A percentile compares a stretch with the other conserved stretches of the same genome.
phyloP scores from a whole-genome alignment of 441 rosid species.

The Syzygium syzygioides region DNA sequence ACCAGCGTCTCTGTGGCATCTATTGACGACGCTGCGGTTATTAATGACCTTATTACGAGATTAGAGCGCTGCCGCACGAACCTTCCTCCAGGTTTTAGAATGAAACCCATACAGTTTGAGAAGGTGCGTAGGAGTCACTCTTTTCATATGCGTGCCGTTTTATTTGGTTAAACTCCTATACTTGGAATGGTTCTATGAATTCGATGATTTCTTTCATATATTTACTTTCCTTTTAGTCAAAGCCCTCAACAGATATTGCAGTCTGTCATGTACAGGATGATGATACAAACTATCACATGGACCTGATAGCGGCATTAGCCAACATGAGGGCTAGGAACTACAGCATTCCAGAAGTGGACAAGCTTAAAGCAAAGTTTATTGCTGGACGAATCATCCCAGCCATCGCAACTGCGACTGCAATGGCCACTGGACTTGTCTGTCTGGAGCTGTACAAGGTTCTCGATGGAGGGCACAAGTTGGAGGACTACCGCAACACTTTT shows the following conservation, averaged over 20 bases:
- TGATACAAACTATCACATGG: slow-evolving; percentile 94
- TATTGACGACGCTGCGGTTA: slow-evolving; percentile 64
- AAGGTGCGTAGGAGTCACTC: slow-evolving; percentile 41
- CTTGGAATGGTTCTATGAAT: not conserved
- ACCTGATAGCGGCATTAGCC: slow-evolving; percentile 81
- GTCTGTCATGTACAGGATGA: slow-evolving; percentile 60
- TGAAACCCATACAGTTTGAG: slow-evolving; percentile 90
- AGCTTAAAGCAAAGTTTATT: slow-evolving; percentile 91
- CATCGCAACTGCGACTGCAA: slow-evolving; percentile 88
- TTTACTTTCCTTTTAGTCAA: not conserved
- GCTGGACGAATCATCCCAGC: slow-evolving; percentile 97
- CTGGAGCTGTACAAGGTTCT: slow-evolving; percentile 91
- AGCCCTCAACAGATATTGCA: not conserved
- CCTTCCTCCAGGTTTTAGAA: slow-evolving; percentile 51
- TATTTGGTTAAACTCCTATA: not conserved
- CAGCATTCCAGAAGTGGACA: slow-evolving; percentile 86
- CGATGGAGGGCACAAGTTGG: slow-evolving; percentile 64
- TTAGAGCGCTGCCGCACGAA: slow-evolving; percentile 47
- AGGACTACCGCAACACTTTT: slow-evolving; percentile 87
- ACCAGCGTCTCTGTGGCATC: slow-evolving; percentile 55
- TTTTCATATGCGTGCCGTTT: not conserved
- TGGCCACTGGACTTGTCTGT: slow-evolving; percentile 96
- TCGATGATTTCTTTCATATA: not conserved
- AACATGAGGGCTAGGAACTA: slow-evolving; percentile 98
- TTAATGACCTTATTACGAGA: slow-evolving; percentile 50